phyloP scores from a whole-genome alignment of 331 rosid species.

The Telfairia occidentalis region DNA sequence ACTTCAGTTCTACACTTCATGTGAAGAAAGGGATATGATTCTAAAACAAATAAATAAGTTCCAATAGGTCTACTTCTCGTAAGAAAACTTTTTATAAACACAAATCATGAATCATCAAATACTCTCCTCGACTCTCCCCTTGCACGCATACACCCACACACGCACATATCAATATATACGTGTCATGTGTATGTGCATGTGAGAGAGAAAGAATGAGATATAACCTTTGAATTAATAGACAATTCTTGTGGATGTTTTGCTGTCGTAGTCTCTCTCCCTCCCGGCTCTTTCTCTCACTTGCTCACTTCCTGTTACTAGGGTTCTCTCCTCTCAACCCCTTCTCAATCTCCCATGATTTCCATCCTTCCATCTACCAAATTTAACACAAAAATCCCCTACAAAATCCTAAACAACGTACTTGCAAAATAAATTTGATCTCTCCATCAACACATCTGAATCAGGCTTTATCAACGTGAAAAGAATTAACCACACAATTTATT shows the following conservation, averaged over 20 bases:
- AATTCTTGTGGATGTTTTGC: background rate
- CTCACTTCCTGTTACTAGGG: background rate
- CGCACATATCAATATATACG: too few relatives aligned
- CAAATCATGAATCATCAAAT: background rate
- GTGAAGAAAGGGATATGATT: background rate
- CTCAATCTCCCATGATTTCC: too few relatives aligned
- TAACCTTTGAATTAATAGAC: background rate
- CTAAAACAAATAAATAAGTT: background rate
- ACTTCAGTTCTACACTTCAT: background rate
- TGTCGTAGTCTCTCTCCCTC: background rate
- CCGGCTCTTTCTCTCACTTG: background rate
- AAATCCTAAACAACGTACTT: too few relatives aligned
- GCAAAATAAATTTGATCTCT: too few relatives aligned
- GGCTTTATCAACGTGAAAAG: too few relatives aligned
- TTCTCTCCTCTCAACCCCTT: too few relatives aligned
- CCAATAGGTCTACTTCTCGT: background rate
- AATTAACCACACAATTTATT: too few relatives aligned
- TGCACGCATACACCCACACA: background rate
- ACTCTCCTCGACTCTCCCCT: background rate
- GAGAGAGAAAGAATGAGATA: background rate
- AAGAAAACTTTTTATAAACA: background rate
- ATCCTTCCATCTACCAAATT: too few relatives aligned
- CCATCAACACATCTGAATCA: too few relatives aligned
- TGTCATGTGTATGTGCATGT: background rate
- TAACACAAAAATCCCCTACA: too few relatives aligned